phyloP scores from a whole-genome alignment of 2,329 filamentous ascomycete species.

The Dothideomycetes sp. region DNA sequence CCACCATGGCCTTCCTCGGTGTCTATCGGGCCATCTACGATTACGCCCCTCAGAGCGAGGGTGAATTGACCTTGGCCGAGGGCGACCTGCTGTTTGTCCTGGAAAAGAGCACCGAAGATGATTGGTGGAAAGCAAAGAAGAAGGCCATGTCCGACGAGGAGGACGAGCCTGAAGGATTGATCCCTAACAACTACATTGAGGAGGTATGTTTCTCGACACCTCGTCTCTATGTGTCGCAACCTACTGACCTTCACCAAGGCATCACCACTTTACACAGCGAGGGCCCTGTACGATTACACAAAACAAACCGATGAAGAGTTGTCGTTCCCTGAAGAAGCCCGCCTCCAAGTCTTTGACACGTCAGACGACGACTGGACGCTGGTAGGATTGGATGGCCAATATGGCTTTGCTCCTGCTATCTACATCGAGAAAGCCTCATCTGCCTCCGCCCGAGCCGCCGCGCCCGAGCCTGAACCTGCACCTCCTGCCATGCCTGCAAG shows the following conservation, averaged over 20 bases:
- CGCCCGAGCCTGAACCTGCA: slow-evolving; percentile 18
- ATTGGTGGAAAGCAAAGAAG: slow-evolving; percentile 97
- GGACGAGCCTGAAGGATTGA: slow-evolving; percentile 79
- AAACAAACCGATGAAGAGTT: slow-evolving; percentile 96
- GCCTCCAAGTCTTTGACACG: slow-evolving; percentile 76
- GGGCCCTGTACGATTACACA: slow-evolving; percentile 95
- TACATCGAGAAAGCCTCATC: slow-evolving; percentile 69
- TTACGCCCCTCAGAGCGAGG: slow-evolving; percentile 77
- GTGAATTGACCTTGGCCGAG: slow-evolving; percentile 75
- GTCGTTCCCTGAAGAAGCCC: slow-evolving; percentile 83
- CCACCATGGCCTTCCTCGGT: slow-evolving; percentile 76
- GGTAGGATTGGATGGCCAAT: slow-evolving; percentile 74
- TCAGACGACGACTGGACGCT: slow-evolving; percentile 96
- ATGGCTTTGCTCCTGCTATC: slow-evolving; percentile 89
- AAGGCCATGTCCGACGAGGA: slow-evolving; percentile 69
- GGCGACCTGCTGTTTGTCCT: slow-evolving; percentile 83
- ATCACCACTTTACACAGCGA: slow-evolving; percentile 59
- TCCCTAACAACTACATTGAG: slow-evolving; percentile 93
- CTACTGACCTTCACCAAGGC: slow-evolving; percentile 40
- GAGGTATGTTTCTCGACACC: slow-evolving; percentile 52
- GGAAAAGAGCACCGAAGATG: slow-evolving; percentile 64
- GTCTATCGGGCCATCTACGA: slow-evolving; percentile 89
- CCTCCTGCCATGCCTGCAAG: slow-evolving; percentile 32
- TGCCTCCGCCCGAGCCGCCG: slow-evolving; percentile 38
- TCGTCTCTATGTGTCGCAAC: background rate